Evolutionary conservation across 2,329 filamentous ascomycete genomes (phyloP).

Genomic region (Aspergillus arachidicola): DNA sequence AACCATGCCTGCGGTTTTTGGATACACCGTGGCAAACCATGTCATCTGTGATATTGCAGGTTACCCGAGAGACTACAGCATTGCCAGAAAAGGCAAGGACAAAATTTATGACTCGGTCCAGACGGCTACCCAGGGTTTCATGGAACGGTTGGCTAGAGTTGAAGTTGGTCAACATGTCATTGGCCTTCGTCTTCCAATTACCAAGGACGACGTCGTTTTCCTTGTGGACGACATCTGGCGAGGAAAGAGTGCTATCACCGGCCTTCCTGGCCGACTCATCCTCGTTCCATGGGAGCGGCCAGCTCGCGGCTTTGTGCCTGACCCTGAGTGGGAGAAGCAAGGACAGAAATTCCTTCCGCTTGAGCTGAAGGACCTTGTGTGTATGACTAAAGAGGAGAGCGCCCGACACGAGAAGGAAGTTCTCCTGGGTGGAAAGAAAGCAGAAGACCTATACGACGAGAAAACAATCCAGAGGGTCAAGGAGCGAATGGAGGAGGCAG

Average conservation of each 20-base stretch:
- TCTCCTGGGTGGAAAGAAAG: slow-evolving; percentile 66
- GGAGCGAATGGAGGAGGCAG: slow-evolving; percentile 67
- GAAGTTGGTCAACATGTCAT: slow-evolving; percentile 57
- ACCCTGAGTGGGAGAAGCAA: slow-evolving; percentile 60
- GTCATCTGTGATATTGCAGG: slow-evolving; percentile 79
- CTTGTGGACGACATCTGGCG: slow-evolving; percentile 86
- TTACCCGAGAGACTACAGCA: slow-evolving; percentile 80
- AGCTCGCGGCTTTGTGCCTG: slow-evolving; percentile 59
- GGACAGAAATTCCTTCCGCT: slow-evolving; percentile 78
- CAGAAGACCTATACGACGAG: slow-evolving; percentile 73
- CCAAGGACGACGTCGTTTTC: slow-evolving; percentile 79
- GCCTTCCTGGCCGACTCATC: slow-evolving; percentile 75
- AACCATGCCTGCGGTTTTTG: slow-evolving; percentile 97
- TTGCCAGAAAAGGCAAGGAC: slow-evolving; percentile 77
- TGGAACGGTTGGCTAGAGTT: slow-evolving; percentile 71
- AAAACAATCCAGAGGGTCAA: slow-evolving; percentile 70
- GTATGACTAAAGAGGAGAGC: slow-evolving; percentile 92
- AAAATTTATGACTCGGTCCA: slow-evolving; percentile 91
- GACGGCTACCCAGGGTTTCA: slow-evolving; percentile 71
- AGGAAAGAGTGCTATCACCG: slow-evolving; percentile 80
- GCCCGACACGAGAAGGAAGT: slow-evolving; percentile 77
- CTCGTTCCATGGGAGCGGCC: slow-evolving; percentile 81
- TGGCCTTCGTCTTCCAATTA: slow-evolving; percentile 79
- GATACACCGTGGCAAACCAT: slow-evolving; percentile 88
- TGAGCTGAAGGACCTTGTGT: slow-evolving; percentile 71